phyloP scores from a whole-genome alignment of 2,329 filamentous ascomycete genomes.

The Colletotrichum cuscutae region DNA sequence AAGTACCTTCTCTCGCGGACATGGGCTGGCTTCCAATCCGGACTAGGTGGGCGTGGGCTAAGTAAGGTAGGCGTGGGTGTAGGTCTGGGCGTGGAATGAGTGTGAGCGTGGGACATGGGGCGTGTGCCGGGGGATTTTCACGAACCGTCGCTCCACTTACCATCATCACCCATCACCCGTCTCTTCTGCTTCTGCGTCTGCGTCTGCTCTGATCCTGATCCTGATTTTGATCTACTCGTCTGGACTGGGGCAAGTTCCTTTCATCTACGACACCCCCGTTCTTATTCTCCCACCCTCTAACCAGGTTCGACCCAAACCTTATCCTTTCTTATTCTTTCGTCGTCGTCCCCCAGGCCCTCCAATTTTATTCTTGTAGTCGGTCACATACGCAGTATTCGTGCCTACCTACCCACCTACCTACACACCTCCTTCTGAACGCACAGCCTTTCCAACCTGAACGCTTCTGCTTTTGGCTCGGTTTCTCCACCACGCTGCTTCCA shows the following conservation, averaged over 20 bases:
- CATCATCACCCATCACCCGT: conserved; percentile 3
- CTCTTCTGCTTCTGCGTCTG: neutral
- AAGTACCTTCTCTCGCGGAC: neutral
- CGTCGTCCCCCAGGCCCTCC: conserved; percentile 16
- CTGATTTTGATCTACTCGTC: conserved; percentile 10
- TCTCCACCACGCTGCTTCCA: conserved; percentile 32
- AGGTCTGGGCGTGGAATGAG: neutral
- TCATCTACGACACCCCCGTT: neutral
- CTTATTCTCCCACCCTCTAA: conserved; percentile 21
- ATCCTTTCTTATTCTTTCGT: conserved; percentile 31
- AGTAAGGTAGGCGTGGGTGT: neutral
- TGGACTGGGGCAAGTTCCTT: neutral
- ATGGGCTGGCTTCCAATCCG: neutral
- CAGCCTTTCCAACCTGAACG: conserved; percentile 17
- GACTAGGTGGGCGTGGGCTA: neutral
- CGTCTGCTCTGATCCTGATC: neutral
- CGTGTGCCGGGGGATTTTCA: conserved; percentile 20
- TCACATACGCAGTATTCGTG: neutral
- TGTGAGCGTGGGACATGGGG: neutral
- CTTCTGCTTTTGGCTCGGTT: conserved; percentile 20
- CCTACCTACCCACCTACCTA: neutral
- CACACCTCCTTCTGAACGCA: conserved; percentile 9
- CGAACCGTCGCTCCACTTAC: conserved; percentile 25
- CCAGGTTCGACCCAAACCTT: conserved; percentile 31
- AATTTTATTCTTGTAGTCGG: conserved; percentile 27